phyloP scores from a whole-genome alignment of 257 asterid genomes.

The Marsdenia floribunda region DNA sequence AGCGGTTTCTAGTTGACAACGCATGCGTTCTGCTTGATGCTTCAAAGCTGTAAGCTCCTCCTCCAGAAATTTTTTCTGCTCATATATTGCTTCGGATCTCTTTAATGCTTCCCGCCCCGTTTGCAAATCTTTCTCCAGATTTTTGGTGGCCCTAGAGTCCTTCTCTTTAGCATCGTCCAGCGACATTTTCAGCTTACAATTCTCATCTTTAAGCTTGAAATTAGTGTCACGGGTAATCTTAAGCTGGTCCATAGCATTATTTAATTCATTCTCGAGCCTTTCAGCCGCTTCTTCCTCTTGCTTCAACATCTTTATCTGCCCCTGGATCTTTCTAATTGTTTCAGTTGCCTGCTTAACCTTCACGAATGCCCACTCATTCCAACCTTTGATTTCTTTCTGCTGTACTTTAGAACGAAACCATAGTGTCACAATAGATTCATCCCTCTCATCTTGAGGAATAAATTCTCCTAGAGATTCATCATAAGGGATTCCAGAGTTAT shows the following conservation, averaged over 20 bases:
- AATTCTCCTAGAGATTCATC: constrained; percentile 45
- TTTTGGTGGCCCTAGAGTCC: constrained; percentile 23
- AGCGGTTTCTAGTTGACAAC: constrained; percentile 33
- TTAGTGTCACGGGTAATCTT: constrained; percentile 32
- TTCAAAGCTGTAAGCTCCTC: constrained; percentile 37
- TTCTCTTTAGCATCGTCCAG: constrained; percentile 39
- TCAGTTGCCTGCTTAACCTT: constrained; percentile 72
- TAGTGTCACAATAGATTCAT: constrained; percentile 39
- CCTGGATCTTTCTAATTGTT: constrained; percentile 52
- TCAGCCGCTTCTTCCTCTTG: constrained; percentile 61
- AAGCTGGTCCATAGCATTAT: constrained; percentile 42
- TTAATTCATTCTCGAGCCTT: constrained; percentile 44
- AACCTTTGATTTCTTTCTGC: constrained; percentile 45
- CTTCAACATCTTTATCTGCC: constrained; percentile 62
- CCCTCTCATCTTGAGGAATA: constrained; percentile 47
- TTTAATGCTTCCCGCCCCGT: constrained; percentile 52
- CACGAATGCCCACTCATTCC: constrained; percentile 67
- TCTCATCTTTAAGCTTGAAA: constrained; percentile 43
- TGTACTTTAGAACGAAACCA: constrained; percentile 33
- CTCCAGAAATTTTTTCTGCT: constrained; percentile 34
- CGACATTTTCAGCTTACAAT: constrained; percentile 30
- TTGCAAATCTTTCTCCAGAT: constrained; percentile 34
- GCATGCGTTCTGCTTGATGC: constrained; percentile 24
- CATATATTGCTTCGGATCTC: constrained; percentile 37
- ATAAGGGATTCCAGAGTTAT: constrained; percentile 35